These are phyloP conservation scores for Mycena indigotica DNA, from an alignment of 768 basidiomycete genomes.

Conservation along the genomic window DNA sequence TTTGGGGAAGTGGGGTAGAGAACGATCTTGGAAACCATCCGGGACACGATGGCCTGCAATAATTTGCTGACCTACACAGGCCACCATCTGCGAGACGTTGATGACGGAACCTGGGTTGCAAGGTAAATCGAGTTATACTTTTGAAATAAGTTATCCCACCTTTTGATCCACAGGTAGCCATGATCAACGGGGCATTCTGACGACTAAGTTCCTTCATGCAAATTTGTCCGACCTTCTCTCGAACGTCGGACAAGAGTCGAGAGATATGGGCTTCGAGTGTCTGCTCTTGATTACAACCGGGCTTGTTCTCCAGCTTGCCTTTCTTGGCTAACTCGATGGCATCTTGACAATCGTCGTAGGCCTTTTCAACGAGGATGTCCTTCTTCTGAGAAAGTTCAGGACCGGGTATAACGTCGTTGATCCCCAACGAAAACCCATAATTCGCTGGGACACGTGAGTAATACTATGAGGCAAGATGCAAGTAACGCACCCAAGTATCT, in stretches of 20 bases:
- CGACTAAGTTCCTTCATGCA: constrained; percentile 98
- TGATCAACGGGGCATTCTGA: constrained; percentile 95
- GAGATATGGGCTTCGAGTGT: constrained; percentile 97
- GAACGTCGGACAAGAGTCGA: constrained; percentile 88
- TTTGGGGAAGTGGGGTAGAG: constrained; percentile 98
- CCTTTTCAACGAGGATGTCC: constrained; percentile 81
- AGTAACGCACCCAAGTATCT: constrained; percentile 84
- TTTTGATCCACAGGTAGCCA: constrained; percentile 99
- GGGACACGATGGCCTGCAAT: constrained; percentile 98
- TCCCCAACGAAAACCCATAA: constrained; percentile 95
- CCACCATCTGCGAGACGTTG: constrained; percentile 99
- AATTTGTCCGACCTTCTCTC: constrained; percentile 93
- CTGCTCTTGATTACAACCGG: constrained; percentile 97
- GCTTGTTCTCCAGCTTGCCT: constrained; percentile 91
- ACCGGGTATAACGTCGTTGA: constrained; percentile 98
- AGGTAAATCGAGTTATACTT: background rate
- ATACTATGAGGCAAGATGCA: background rate
- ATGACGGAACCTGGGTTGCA: constrained; percentile 78
- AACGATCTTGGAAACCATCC: constrained; percentile 98
- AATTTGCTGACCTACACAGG: constrained; percentile 99
- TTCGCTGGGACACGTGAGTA: constrained; percentile 64
- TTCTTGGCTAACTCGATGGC: constrained; percentile 89
- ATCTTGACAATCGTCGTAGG: constrained; percentile 85
- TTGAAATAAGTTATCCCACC: constrained; percentile 46
- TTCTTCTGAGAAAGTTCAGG: constrained; percentile 79